Evolutionary conservation across 495 filamentous ascomycete species (phyloP).

Genomic region (Cercophora sp.): DNA sequence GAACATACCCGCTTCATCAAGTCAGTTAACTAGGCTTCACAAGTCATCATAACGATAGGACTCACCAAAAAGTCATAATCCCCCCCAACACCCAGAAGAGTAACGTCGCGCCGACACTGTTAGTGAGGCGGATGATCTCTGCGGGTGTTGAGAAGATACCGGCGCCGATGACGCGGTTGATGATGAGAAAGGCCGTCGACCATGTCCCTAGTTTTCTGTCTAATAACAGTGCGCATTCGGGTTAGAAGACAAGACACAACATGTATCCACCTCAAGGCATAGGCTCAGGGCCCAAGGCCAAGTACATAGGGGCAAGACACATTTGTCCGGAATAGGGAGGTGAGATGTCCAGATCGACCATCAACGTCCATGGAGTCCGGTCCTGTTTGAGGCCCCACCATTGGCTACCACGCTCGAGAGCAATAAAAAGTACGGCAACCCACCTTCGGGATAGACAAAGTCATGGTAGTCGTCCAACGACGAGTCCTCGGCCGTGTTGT

Average conservation of each 20-base stretch:
- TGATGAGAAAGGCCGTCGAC: slow-evolving; percentile 24
- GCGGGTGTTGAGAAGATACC: slow-evolving; percentile 20
- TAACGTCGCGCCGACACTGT: slow-evolving; percentile 17
- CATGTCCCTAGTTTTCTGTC: slow-evolving; percentile 20
- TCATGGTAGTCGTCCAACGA: slow-evolving; percentile 30
- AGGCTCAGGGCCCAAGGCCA: too few relatives aligned
- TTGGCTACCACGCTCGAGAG: too few relatives aligned
- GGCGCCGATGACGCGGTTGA: slow-evolving; percentile 22
- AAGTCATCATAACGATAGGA: background rate
- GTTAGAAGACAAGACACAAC: too few relatives aligned
- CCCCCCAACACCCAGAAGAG: slow-evolving; percentile 21
- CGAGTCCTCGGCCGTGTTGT: slow-evolving; percentile 19
- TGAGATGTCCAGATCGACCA: too few relatives aligned
- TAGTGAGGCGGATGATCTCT: slow-evolving; percentile 13
- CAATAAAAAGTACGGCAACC: slow-evolving; percentile 12
- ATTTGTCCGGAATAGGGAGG: too few relatives aligned
- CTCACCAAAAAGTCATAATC: slow-evolving; percentile 20
- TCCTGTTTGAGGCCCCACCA: too few relatives aligned
- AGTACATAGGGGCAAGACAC: too few relatives aligned
- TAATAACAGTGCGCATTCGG: too few relatives aligned
- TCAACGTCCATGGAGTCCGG: too few relatives aligned
- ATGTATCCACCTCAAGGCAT: too few relatives aligned
- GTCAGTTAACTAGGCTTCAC: background rate
- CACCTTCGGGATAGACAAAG: slow-evolving; percentile 37
- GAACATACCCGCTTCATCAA: slow-evolving; percentile 17